Conservation (phyloP, 2,329 filamentous ascomycete species). For the Alternaria alternata region DNA sequence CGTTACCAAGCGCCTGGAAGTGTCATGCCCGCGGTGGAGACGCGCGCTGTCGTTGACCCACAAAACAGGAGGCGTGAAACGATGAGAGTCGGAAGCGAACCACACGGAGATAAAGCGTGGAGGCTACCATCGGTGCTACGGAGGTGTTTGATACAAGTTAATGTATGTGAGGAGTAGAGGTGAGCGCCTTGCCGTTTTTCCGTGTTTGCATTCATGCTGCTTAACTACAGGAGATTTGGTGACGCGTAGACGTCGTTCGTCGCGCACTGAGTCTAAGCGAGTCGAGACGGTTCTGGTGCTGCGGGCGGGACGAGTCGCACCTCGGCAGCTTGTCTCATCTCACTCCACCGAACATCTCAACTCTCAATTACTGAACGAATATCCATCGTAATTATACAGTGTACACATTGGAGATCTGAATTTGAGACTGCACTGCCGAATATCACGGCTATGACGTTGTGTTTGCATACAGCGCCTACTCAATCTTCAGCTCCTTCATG, state of each 20-base stretch:
- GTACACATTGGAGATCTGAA: not conserved
- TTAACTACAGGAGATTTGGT: constrained; percentile 9
- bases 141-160: not conserved
- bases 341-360: not conserved
- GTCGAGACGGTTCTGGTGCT: constrained; percentile 1
- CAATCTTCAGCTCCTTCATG: constrained; percentile 14
- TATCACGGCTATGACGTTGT: not conserved
- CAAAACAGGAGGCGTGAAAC: constrained; percentile 8
- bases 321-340: not conserved
- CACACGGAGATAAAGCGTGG: not conserved
- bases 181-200: constrained; percentile 1
- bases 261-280: constrained; percentile 4
- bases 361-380: not conserved
- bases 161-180: not conserved
- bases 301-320: not conserved
- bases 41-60: constrained; percentile 12
- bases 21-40: constrained; percentile 6
- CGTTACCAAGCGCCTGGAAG: constrained; percentile 2
- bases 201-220: not conserved
- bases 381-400: not conserved
- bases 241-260: constrained; percentile 2
- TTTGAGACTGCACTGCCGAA: not conserved
- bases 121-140: not conserved
- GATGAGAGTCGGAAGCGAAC: constrained; percentile 11
- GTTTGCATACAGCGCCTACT: not conserved